Percentiles rank a stretch among this genome's conserved stretches.
These are phyloP conservation scores for Hawksworthiomyces lignivorus DNA, from an alignment of 2,329 filamentous ascomycete genomes.

Conservation along the genomic window DNA sequence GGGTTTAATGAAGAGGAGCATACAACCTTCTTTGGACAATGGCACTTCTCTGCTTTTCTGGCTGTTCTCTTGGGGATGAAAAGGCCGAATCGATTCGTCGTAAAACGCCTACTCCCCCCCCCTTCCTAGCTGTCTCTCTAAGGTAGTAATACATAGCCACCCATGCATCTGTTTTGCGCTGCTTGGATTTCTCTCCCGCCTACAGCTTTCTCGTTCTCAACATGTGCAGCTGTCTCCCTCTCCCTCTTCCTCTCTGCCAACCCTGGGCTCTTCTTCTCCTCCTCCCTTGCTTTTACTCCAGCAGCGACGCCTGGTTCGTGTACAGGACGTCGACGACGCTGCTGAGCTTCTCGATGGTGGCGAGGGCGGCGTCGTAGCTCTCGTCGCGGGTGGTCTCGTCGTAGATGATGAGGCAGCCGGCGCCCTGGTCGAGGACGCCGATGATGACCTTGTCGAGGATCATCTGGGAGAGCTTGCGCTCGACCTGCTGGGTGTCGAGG, in stretches of 20 bases:
- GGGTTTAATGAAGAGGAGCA: no score
- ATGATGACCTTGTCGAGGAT: constrained; percentile 99
- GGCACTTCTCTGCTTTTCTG: no score
- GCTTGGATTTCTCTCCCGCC: no score
- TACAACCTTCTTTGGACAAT: no score
- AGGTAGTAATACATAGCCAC: constrained; percentile 10
- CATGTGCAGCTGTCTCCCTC: no score
- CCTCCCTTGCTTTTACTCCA: constrained; percentile 56
- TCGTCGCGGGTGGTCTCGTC: constrained; percentile 92
- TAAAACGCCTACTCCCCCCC: no score
- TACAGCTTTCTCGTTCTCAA: neutral
- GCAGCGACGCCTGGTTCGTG: constrained; percentile 90
- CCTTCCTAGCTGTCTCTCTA: constrained; percentile 6
- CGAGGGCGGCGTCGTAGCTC: constrained; percentile 86
- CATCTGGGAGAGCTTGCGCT: constrained; percentile 98
- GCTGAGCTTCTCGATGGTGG: constrained; percentile 94
- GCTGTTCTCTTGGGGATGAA: no score
- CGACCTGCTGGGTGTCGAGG: constrained; percentile 90
- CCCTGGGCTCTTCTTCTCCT: neutral
- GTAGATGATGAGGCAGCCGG: constrained; percentile 94
- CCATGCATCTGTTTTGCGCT: no score
- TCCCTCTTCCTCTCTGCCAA: neutral
- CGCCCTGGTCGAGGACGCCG: constrained; percentile 91
- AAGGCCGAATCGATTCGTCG: no score
- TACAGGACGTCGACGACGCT: constrained; percentile 96